Evolutionary conservation across 306 rosid genomes (phyloP), one percentile per base, ranked within the genome.

Genomic region (Lupinus albus): DNA sequence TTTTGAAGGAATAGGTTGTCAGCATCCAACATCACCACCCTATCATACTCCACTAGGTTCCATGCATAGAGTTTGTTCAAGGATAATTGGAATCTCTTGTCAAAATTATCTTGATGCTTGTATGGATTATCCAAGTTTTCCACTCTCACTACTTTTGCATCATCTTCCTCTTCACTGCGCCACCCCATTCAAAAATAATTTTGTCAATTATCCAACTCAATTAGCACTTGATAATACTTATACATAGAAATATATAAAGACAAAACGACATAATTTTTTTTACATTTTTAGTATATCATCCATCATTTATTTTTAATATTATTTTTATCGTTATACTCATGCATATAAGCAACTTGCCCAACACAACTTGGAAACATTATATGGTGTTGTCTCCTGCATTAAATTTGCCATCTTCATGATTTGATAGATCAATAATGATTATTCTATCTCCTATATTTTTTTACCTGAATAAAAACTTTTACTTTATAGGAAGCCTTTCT

Each of bases 11-110:
- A 92, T 48, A 89, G 94, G 77, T 92, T 92, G 74, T 92, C 97
- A 8, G 97, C 84, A 50, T 92, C 97, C 39, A 92, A 78, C 97
- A 92, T 92, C 50, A 92, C 80, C 7, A 92, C 95, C 39, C 97
- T 79, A 35, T 92, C 97, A 68, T 92, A 92, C 7, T 89, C 90
- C 70, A 81, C 84, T 5, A 92, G 74, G 68, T 85, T 89, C 97
- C 97, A 92, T 0, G 96, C 97, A 25, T 92, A 92, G 5, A 92
- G 82, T 69, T 92, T 92, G 78, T 92, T 92, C 84, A 92, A 30
- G 0, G 91, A 88, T 61, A 88, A 62, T 75, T 85, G 81, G 70
- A 92, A 92, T 66, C 97, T 85, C 73, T 61, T 60, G 64, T 92
- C 95, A 61, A 89, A 92, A 41, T 87, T 84, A 3, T 72, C 18